A percentile compares a stretch with the other conserved stretches of the same genome.
Conservation (phyloP, 768 basidiomycete genomes). For the Hysterangium stoloniferum region DNA sequence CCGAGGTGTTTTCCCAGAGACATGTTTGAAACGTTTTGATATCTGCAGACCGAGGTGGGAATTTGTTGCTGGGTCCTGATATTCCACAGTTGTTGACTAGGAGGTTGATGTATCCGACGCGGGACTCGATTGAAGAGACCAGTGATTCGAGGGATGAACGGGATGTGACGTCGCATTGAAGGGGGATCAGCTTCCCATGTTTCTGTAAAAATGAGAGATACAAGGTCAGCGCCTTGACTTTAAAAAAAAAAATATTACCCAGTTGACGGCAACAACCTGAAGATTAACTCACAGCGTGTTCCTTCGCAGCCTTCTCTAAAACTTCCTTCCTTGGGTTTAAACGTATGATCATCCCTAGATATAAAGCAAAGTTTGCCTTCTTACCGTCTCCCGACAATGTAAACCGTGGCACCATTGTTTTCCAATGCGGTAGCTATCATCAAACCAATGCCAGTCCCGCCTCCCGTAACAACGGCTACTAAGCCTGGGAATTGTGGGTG, state of each 20-base stretch:
- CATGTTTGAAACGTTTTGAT: conserved; percentile 58
- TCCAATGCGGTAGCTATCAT: conserved; percentile 24
- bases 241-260: not conserved
- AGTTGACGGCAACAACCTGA: too few relatives aligned
- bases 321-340: conserved; percentile 9
- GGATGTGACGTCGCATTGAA: conserved; percentile 10
- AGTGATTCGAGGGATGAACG: conserved; percentile 1
- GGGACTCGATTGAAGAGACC: conserved; percentile 6
- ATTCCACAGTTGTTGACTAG: conserved; percentile 14
- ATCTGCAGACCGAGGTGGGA: conserved; percentile 25
- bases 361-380: not conserved
- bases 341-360: not conserved
- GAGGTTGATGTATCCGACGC: conserved; percentile 10
- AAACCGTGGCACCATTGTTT: conserved; percentile 24
- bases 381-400: conserved; percentile 21
- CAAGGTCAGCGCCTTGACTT: not conserved
- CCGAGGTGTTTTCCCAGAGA: conserved; percentile 50
- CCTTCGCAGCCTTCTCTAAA: conserved; percentile 12
- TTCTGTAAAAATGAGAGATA: not conserved
- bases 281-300: conserved; percentile 3
- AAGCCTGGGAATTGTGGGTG: too few relatives aligned
- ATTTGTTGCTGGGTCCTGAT: not conserved
- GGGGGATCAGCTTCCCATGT: conserved; percentile 10
- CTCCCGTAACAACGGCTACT: conserved; percentile 18
- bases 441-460: conserved; percentile 21